phyloP scores from a whole-genome alignment of 805 yeast genomes.

The Kazachstania psychrophila region DNA sequence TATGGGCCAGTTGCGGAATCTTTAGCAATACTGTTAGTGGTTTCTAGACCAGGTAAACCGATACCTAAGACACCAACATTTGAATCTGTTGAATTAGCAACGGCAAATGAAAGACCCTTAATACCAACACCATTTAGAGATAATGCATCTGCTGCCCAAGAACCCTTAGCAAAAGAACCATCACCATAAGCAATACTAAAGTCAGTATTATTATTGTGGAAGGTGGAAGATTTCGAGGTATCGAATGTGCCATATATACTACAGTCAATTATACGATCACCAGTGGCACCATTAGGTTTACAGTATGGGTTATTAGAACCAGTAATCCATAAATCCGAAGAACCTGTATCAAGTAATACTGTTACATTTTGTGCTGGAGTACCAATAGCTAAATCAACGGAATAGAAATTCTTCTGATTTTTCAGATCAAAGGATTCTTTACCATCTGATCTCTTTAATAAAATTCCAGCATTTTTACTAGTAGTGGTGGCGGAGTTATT shows the following conservation, averaged over 20 bases:
- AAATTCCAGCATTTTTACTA: neutral
- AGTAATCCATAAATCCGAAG: constrained; percentile 57
- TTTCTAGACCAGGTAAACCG: constrained; percentile 50
- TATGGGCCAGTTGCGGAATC: constrained; percentile 17
- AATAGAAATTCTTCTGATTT: constrained; percentile 37
- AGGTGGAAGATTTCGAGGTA: constrained; percentile 15
- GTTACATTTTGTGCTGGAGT: constrained; percentile 44
- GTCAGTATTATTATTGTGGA: constrained; percentile 24
- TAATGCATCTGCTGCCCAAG: constrained; percentile 53
- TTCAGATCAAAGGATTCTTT: constrained; percentile 15
- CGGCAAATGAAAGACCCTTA: constrained; percentile 18
- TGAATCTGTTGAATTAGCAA: constrained; percentile 26
- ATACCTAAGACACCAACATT: constrained; percentile 41
- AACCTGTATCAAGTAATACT: constrained; percentile 62
- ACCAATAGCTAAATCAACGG: constrained; percentile 38
- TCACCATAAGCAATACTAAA: constrained; percentile 48
- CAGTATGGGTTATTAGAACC: constrained; percentile 42
- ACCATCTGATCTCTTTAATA: constrained; percentile 9
- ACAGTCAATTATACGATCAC: too few relatives aligned
- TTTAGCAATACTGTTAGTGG: constrained; percentile 30
- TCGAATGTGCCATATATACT: constrained; percentile 27
- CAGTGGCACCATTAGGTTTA: neutral
- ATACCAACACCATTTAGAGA: constrained; percentile 22
- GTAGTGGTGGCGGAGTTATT: constrained; percentile 10
- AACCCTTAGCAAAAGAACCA: constrained; percentile 35